Percentiles rank a stretch among this genome's conserved stretches.
phyloP scores from a whole-genome alignment of 306 rosid genomes.

The Begonia masoniana region DNA sequence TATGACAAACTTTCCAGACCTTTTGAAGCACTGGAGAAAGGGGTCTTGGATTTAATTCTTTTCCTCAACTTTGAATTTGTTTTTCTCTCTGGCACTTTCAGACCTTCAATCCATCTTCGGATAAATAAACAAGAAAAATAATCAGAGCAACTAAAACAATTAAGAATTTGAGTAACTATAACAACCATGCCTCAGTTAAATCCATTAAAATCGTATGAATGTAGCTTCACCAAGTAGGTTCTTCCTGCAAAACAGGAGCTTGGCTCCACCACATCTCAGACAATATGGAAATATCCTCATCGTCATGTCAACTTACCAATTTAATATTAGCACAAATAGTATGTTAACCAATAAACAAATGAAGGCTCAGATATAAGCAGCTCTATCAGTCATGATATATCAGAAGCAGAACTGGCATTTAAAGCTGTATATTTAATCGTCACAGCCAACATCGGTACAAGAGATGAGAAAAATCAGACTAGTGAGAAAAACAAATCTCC shows the following conservation, averaged over 20 bases:
- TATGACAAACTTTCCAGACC: no score
- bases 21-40: neutral
- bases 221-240: conserved; percentile 68
- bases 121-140: neutral
- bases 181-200: conserved; percentile 16
- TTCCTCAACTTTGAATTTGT: no score
- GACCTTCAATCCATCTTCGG: neutral
- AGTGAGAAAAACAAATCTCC: no score
- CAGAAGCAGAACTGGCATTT: conserved; percentile 98
- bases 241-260: conserved; percentile 43
- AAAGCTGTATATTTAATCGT: conserved; percentile 55
- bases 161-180: neutral
- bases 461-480: no score
- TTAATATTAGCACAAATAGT: no score
- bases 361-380: conserved; percentile 69
- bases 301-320: no score
- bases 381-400: conserved; percentile 61
- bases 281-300: conserved; percentile 13
- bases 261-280: conserved; percentile 43
- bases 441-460: conserved; percentile 20
- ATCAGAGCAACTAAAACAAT: neutral
- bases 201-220: conserved; percentile 30
- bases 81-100: no score
- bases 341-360: no score
- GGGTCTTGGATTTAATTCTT: neutral